phyloP scores from a whole-genome alignment of 2,329 filamentous ascomycete genomes.

The Penicillium sp. region DNA sequence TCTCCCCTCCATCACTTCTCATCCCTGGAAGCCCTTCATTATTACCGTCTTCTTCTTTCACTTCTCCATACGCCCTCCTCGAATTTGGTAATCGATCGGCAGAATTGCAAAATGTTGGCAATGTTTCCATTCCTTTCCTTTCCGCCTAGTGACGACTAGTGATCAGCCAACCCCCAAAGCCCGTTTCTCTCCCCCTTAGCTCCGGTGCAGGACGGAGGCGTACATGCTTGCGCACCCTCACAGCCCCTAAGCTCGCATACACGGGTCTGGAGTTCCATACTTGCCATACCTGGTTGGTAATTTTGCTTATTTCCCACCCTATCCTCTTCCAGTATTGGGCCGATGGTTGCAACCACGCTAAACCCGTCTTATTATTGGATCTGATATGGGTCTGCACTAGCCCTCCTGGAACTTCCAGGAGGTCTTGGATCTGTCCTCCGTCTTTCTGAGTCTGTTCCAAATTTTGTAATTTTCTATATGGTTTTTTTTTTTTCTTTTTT shows the following conservation, averaged over 20 bases:
- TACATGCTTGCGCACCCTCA: slow-evolving; percentile 18
- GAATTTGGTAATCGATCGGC: slow-evolving; percentile 16
- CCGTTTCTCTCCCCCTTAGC: slow-evolving; percentile 16
- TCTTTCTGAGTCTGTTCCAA: slow-evolving; percentile 12
- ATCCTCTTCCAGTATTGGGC: slow-evolving; percentile 10
- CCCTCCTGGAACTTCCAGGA: slow-evolving; percentile 7
- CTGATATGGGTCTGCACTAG: slow-evolving; percentile 28
- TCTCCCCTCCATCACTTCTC: slow-evolving; percentile 2
- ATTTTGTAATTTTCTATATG: slow-evolving; percentile 3
- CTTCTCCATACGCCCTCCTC: slow-evolving; percentile 1
- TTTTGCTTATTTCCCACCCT: slow-evolving; percentile 3
- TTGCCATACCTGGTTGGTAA: too few relatives aligned
- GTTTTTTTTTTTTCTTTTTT: slow-evolving; percentile 5
- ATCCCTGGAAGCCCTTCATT: slow-evolving; percentile 12
- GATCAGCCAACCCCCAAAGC: slow-evolving; percentile 31
- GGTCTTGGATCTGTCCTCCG: slow-evolving; percentile 19
- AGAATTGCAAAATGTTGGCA: slow-evolving; percentile 3
- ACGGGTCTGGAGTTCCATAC: slow-evolving; percentile 5
- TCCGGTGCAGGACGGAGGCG: slow-evolving; percentile 20
- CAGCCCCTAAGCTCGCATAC: slow-evolving; percentile 5
- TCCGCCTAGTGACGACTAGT: slow-evolving; percentile 22
- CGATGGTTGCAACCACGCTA: slow-evolving; percentile 30
- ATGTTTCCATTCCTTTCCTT: slow-evolving; percentile 27
- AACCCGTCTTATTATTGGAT: slow-evolving; percentile 32
- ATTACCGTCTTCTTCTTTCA: slow-evolving; percentile 11